A percentile compares a stretch with the other conserved stretches of the same genome.
These are phyloP conservation scores for Trichocladium uniseriatum DNA, from an alignment of 495 filamentous ascomycete species.

Conservation along the genomic window DNA sequence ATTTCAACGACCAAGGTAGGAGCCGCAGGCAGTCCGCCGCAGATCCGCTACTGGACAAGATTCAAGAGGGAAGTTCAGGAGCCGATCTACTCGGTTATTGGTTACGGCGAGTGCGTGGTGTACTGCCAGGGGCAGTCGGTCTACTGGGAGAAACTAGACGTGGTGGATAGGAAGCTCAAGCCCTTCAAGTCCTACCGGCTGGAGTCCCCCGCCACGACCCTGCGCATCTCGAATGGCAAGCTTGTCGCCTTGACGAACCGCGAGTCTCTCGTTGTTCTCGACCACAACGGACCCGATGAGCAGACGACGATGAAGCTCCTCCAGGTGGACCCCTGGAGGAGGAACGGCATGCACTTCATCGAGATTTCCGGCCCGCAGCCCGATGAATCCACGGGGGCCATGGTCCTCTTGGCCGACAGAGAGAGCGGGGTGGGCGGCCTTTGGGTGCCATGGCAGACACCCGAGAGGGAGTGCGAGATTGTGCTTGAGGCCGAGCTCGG, in stretches of 20 bases:
- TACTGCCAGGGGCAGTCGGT: constrained; percentile 35
- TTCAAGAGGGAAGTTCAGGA: constrained; percentile 31
- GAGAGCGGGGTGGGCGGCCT: constrained; percentile 41
- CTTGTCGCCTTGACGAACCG: constrained; percentile 34
- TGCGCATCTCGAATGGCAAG: constrained; percentile 32
- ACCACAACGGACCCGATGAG: constrained; percentile 19
- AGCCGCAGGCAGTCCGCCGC: constrained; percentile 3
- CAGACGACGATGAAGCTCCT: constrained; percentile 5
- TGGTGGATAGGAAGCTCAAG: constrained; percentile 35
- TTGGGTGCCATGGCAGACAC: constrained; percentile 35
- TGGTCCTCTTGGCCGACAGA: constrained; percentile 40
- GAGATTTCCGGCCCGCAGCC: constrained; percentile 22
- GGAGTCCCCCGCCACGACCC: constrained; percentile 34
- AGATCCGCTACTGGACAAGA: constrained; percentile 37
- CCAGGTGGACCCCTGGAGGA: constrained; percentile 30
- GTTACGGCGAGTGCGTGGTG: constrained; percentile 36
- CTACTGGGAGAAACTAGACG: constrained; percentile 39
- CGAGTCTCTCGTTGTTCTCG: constrained; percentile 41
- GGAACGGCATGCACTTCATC: constrained; percentile 32
- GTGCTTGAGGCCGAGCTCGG: constrained; percentile 45
- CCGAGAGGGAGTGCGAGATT: constrained; percentile 34
- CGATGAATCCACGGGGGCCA: constrained; percentile 12
- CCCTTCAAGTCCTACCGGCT: constrained; percentile 28
- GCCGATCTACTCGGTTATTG: constrained; percentile 35
- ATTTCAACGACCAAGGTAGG: constrained; percentile 26